Evolutionary conservation across 371 early-diverging fungal genomes (phyloP), one percentile per base, ranked within the genome.

Genomic region (Mucor plumbeus): DNA sequence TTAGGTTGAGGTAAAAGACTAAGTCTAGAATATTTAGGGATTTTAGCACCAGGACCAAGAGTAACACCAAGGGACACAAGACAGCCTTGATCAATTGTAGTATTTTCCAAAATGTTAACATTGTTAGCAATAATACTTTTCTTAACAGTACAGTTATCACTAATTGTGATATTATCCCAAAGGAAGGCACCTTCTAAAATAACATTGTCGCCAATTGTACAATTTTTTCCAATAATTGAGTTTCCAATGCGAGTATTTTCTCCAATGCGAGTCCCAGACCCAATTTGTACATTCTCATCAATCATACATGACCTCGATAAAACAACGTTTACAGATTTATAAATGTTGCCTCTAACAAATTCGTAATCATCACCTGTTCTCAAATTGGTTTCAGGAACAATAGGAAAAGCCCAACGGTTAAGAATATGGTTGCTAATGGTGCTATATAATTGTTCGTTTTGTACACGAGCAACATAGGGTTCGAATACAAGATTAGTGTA

Each of bases 381-480:
- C 8, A 94, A 81, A 58, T 93, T 94, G 73, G 88, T 91, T 68
- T 98, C 99, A 4, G 97, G 96, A 0, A 93, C 94, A 68, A 97
- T 81, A 7, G 99, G 98, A 78, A 92, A 97, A 5, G 93, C 86
- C 97, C 97, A 97, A 36, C 99, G 85, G 9, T 89, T 86, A 61
- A 98, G 79, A 55, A 98, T 81, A 76, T 98, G 97, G 69, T 90
- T 88, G 74, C 93, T 92, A 62, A 97, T 86, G 15, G 93, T 85
- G 59, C 90, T 93, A 67, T 97, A 98, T 63, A 94, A 83, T 43
- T 92, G 89, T 39, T 94, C 90, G 68, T 90, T 92, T 47, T 87
- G 78, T 9, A 95, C 93, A 39, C 94, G 82, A 8, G 95, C 94
- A 19, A 95, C 92, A 70, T 98, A 98, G 21, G 87, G 84, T 33